These are phyloP conservation scores for Tylopilus cervinicoccineus DNA, from an alignment of 768 basidiomycete species.

Conservation along the genomic window DNA sequence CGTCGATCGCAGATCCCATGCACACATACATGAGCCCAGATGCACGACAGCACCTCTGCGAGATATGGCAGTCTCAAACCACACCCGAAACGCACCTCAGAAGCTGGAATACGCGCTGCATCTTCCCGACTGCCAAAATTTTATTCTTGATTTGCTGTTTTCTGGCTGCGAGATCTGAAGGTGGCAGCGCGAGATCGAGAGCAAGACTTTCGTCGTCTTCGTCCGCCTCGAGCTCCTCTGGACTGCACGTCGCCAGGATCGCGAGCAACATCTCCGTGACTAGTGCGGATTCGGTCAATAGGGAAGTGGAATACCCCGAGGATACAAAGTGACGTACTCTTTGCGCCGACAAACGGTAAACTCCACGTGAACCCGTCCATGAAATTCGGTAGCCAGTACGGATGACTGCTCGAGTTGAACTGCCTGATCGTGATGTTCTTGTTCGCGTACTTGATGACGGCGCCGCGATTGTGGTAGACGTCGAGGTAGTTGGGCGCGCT, in stretches of 20 bases:
- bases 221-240: slow-evolving; percentile 79
- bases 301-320: not conserved
- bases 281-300: slow-evolving; percentile 26
- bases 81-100: slow-evolving; percentile 56
- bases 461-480: slow-evolving; percentile 95
- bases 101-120: slow-evolving; percentile 87
- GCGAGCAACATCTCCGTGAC: slow-evolving; percentile 98
- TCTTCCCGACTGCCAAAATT: slow-evolving; percentile 87
- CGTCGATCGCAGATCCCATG: not conserved
- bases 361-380: slow-evolving; percentile 99
- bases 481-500: slow-evolving; percentile 98
- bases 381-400: slow-evolving; percentile 97
- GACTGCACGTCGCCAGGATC: slow-evolving; percentile 87
- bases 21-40: not conserved
- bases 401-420: slow-evolving; percentile 75
- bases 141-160: slow-evolving; percentile 87
- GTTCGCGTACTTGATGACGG: slow-evolving; percentile 95
- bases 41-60: not conserved
- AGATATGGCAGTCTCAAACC: not conserved
- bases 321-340: slow-evolving; percentile 63
- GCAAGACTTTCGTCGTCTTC: slow-evolving; percentile 27
- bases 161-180: slow-evolving; percentile 47
- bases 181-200: slow-evolving; percentile 30
- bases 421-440: slow-evolving; percentile 96
- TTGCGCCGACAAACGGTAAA: slow-evolving; percentile 94